Evolutionary conservation across 225 moss, liverwort and hornwort species (phyloP).

Genomic region (Bryum argenteum): DNA sequence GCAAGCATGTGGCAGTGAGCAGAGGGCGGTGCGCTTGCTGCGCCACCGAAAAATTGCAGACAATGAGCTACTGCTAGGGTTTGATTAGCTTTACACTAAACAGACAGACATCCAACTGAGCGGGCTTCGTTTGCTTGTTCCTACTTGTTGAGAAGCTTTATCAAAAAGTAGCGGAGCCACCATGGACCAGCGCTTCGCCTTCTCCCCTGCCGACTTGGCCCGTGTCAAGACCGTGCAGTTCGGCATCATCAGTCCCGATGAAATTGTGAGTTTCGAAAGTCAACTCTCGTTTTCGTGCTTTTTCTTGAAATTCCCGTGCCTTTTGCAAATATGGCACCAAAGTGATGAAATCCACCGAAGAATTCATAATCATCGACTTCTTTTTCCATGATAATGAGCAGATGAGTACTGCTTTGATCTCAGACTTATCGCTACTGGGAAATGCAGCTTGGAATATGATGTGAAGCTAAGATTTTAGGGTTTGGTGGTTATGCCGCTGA

Average conservation of each 20-base stretch:
- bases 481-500: slow-evolving; percentile 26
- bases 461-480: slow-evolving; percentile 24
- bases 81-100: slow-evolving; percentile 19
- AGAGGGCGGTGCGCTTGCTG: not conserved
- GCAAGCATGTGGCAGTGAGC: not conserved
- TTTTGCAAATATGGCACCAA: not conserved
- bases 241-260: slow-evolving; percentile 96
- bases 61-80: slow-evolving; percentile 36
- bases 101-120: slow-evolving; percentile 15
- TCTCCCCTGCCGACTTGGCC: slow-evolving; percentile 95
- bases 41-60: not conserved
- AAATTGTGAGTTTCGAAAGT: slow-evolving; percentile 66
- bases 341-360: not conserved
- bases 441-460: not conserved
- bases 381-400: not conserved
- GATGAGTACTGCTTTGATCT: not conserved
- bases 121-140: not conserved
- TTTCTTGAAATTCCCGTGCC: not conserved
- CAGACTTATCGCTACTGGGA: not conserved
- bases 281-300: not conserved
- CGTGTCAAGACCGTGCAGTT: slow-evolving; percentile 99
- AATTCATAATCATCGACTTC: too few species aligned
- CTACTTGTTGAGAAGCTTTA: not conserved
- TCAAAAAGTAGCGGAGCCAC: slow-evolving; percentile 9
- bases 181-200: slow-evolving; percentile 99